A percentile compares a stretch with the other conserved stretches of the same genome.
Evolutionary conservation across 1,139 yeast species (phyloP).

Genomic region (Yamadazyma buinensis): DNA sequence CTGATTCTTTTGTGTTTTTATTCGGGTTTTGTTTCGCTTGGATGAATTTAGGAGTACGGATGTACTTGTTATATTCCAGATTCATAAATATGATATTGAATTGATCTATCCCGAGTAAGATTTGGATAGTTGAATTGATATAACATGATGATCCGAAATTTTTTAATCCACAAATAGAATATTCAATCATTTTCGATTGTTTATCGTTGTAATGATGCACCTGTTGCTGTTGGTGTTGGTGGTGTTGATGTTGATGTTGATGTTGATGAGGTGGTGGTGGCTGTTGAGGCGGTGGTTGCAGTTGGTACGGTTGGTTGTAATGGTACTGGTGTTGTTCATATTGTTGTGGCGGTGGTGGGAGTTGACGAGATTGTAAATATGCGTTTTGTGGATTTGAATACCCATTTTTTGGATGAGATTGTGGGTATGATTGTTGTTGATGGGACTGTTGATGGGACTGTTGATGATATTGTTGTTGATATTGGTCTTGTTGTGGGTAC

Average conservation of each 20-base stretch:
- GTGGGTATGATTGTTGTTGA: background rate
- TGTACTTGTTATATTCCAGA: constrained; percentile 38
- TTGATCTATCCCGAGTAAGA: constrained; percentile 51
- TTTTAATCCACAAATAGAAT: constrained; percentile 59
- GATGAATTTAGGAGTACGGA: constrained; percentile 29
- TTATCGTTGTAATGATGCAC: constrained; percentile 9
- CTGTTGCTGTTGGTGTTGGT: background rate
- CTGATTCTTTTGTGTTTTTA: constrained; percentile 22
- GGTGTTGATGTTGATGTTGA: background rate
- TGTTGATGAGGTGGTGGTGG: background rate
- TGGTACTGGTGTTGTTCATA: background rate
- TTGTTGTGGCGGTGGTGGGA: constrained; percentile 1
- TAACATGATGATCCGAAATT: constrained; percentile 74
- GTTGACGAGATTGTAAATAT: background rate
- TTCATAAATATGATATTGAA: constrained; percentile 43
- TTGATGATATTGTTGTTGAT: background rate
- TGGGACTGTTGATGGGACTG: background rate
- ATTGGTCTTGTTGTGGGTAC: background rate
- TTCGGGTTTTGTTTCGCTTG: constrained; percentile 18
- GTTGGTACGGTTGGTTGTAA: constrained; percentile 6
- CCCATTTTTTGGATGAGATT: background rate
- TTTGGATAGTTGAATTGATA: constrained; percentile 66
- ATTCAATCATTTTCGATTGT: constrained; percentile 29
- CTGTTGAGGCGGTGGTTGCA: constrained; percentile 7
- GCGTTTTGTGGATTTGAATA: background rate